Base-by-base conservation (phyloP, 2,329 filamentous ascomycete species). In the Lachnellula cervina region DNA sequence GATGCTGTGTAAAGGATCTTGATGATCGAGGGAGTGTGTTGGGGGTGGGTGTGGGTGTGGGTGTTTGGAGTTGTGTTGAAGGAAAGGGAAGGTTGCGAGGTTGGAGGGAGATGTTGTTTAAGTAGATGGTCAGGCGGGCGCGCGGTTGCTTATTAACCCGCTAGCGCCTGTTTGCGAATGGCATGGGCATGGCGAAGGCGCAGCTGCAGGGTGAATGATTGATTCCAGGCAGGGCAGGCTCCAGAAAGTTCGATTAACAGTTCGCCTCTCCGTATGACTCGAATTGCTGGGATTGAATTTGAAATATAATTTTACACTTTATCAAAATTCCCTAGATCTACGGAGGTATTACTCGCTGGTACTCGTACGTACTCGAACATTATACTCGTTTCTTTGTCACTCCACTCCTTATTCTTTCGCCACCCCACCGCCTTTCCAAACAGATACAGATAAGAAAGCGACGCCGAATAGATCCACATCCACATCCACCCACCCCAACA, bases 1-100 rank as follows among this genome's bases (percentile, higher is more conserved):
- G 49, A 40, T 52, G 40, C 34, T n/a, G 34, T 46, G 51, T 59
- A 49, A 14, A 52, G 23, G 57, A 56, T 54, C 54, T 56, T 52
- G 51, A 52, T 47, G 51, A 56, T 51, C 51, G 47, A 51, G 47
- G 51, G 46, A 25, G 38, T 43, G 40, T 38, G 34, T 3, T 21
- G 19, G n/a, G n/a, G n/a, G n/a, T n/a, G n/a, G 2, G 46, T 25
- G 35, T 14, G 17, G 34, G 34, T 34, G 49, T 32, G 45, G 35
- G 17, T 40, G 43, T 54, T 45, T 34, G 38, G 37, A 35, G 45
- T 42, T 40, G 32, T 51, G 53, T 40, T 42, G 50, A 37, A 25
- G 52, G 23, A 38, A n/a, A 38, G 35, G n/a, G 21, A 16, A 42
- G 51, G 47, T 50, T 17, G 38, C 38, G 38, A 17, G 40, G 25